Evolutionary conservation across 768 basidiomycete species (phyloP).

Genomic region (Serendipita sp.): DNA sequence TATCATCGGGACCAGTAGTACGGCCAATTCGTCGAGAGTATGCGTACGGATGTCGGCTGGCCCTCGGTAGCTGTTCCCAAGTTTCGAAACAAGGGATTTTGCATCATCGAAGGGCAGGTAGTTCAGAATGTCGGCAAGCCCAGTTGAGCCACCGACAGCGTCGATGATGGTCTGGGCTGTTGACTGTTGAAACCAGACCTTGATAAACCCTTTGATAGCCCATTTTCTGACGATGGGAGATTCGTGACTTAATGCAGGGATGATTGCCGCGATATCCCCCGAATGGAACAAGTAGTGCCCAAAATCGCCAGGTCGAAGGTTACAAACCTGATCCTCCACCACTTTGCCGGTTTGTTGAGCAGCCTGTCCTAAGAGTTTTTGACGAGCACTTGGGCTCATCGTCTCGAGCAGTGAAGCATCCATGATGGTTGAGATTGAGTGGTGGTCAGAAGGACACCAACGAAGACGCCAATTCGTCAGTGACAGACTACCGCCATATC

Average conservation of each 20-base stretch:
- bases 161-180: neutral
- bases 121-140: neutral
- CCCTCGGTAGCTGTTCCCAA: neutral
- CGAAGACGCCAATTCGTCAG: no score
- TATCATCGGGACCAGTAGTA: neutral
- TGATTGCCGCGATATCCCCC: neutral
- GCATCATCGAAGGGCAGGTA: neutral
- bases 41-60: neutral
- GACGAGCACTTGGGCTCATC: neutral
- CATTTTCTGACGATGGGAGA: neutral
- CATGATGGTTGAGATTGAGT: neutral
- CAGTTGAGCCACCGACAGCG: neutral
- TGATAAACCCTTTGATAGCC: neutral
- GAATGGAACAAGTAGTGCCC: neutral
- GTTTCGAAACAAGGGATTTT: neutral
- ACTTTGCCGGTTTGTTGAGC: neutral
- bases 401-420: neutral
- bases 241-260: neutral
- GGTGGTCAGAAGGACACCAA: no score
- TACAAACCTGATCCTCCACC: no score
- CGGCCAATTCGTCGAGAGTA: neutral
- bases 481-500: no score
- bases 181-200: neutral
- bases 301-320: neutral
- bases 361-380: neutral